Evolutionary conservation across 768 basidiomycete genomes (phyloP).

Genomic region (Candolleomyces efflorescens): DNA sequence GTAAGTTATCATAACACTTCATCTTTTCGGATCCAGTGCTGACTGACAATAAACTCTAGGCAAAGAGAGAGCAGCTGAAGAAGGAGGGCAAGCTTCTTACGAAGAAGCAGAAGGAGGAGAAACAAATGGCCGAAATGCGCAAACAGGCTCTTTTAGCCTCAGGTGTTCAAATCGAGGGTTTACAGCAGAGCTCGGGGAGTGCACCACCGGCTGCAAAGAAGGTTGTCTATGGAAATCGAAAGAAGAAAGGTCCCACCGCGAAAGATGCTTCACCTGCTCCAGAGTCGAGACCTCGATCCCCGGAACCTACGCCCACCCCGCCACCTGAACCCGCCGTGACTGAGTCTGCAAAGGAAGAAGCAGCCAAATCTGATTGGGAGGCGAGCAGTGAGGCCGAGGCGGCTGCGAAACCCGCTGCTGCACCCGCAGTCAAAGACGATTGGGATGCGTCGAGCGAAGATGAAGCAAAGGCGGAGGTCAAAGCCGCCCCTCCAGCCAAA

Average conservation of each 20-base stretch:
- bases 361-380: conserved; percentile 57
- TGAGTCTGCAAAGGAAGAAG: conserved; percentile 23
- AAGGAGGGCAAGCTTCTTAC: conserved; percentile 93
- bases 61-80: conserved; percentile 83
- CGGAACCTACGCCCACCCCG: conserved; percentile 31
- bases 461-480: conserved; percentile 21
- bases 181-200: conserved; percentile 54
- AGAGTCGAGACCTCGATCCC: conserved; percentile 51
- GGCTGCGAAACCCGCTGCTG: conserved; percentile 17
- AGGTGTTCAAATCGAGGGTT: conserved; percentile 86
- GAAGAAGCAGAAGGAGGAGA: conserved; percentile 97
- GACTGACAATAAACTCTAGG: conserved; percentile 38
- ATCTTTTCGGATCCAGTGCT: not conserved
- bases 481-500: not conserved
- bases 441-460: conserved; percentile 53
- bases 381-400: conserved; percentile 57
- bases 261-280: conserved; percentile 54
- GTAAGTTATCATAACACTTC: conserved; percentile 29
- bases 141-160: conserved; percentile 87
- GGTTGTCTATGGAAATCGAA: conserved; percentile 78
- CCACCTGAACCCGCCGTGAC: conserved; percentile 22
- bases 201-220: conserved; percentile 54
- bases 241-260: conserved; percentile 60
- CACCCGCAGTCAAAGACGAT: conserved; percentile 33
- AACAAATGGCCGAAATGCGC: conserved; percentile 84